Evolutionary conservation across 1,284 basidiomycete genomes (phyloP), one percentile per base, ranked within the genome.

Genomic region (Ustanciosporium gigantosporum): DNA sequence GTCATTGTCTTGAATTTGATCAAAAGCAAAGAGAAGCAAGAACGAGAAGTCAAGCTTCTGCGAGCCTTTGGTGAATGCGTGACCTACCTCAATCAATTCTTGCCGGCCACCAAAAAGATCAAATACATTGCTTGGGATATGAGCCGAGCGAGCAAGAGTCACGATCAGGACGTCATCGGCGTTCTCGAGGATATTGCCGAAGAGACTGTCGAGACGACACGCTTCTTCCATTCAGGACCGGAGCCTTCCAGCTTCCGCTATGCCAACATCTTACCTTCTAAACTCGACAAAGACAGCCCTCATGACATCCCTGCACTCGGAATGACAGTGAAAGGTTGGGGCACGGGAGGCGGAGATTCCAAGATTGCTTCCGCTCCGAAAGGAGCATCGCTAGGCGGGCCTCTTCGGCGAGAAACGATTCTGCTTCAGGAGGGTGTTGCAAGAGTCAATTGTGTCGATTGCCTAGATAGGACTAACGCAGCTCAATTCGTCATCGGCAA

Each of bases 401-500:
- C 19, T 0, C 39, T 17, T 31, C 36, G 58, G 24, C 36, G 71
- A 22, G 52, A 67, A 11, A 55, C 66, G 0, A 90, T 95, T 56
- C 83, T 86, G 1, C 79, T 98, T 13, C 95, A 99, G 79, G 90
- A 89, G 42, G 94, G 94, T 4, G 84, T 97, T 27, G 89, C 67
- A 4, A 58, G 75, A 20, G 66, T 76, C 31, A 76, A 76, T 23
- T 75, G 91, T 53, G 80, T 98, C 1, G 95, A 99, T 75, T 99
- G 95, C 73, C 82, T 99, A 7, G 95, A 98, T 34, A 53, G 74
- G 16, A 99, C 95, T 3, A 99, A 99, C 68, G 92, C 93, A 0
- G 92, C 92, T 0, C 94, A 98, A 74, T 97, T 97, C 73, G 91
- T 96, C 0, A 94, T 98, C 58, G 95, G 92, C 3, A 97, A 97